A percentile compares a stretch with the other conserved stretches of the same genome.
Evolutionary conservation across 2,329 filamentous ascomycete species (phyloP).

Genomic region (Fusarium brevicatenulatum): DNA sequence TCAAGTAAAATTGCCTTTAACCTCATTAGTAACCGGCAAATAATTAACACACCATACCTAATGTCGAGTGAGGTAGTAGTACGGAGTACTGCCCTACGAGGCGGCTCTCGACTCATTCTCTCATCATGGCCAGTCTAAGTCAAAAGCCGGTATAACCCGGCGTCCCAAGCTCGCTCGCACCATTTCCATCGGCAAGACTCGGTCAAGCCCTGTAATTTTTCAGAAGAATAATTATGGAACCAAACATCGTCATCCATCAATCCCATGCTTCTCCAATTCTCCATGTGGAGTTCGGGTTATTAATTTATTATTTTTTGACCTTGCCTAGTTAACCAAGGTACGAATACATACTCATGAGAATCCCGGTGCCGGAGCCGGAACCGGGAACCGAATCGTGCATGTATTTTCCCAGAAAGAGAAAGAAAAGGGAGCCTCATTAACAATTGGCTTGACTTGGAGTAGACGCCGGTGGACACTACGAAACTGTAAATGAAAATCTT

Average conservation of each 20-base stretch:
- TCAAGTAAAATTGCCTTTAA: background rate
- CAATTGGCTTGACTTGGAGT: background rate
- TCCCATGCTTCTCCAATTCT: slow-evolving; percentile 5
- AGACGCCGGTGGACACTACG: background rate
- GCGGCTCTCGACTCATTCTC: background rate
- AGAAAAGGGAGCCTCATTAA: slow-evolving; percentile 15
- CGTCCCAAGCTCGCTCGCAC: background rate
- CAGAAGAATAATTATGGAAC: background rate
- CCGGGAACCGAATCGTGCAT: slow-evolving; percentile 23
- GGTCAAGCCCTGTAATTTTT: background rate
- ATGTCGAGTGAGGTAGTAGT: too few relatives aligned
- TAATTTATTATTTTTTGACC: background rate
- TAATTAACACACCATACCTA: background rate
- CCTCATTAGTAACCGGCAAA: background rate
- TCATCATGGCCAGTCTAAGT: background rate
- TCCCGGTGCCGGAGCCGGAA: slow-evolving; percentile 32
- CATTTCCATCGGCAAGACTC: slow-evolving; percentile 21
- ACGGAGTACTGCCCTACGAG: background rate
- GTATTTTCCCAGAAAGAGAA: slow-evolving; percentile 36
- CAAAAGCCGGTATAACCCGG: slow-evolving; percentile 9
- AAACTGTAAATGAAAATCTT: background rate
- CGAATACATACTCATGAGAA: background rate
- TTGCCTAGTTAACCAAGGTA: background rate
- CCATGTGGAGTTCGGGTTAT: background rate
- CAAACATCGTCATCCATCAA: slow-evolving; percentile 1